Percentiles rank a stretch among this genome's conserved stretches.
Conservation (phyloP, 108 stramenopile genomes). For the Halocafeteria seosinensis region DNA sequence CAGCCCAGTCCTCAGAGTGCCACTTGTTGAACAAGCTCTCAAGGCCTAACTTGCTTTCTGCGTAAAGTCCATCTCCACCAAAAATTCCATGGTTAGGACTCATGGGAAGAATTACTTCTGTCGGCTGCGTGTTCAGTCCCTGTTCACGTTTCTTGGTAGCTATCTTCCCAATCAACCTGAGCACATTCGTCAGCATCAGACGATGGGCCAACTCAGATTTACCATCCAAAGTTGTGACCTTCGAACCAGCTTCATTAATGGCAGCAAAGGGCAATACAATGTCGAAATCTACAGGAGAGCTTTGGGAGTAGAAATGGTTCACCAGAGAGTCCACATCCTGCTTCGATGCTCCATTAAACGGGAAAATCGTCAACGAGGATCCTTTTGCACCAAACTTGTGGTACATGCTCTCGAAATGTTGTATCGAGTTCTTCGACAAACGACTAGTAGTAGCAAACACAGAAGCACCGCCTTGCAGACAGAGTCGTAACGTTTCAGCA, state of each 20-base stretch:
- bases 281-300: constrained; percentile 8
- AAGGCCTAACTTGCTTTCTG: constrained; percentile 14
- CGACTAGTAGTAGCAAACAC: background rate
- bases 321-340: constrained; percentile 8
- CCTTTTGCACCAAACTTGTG: constrained; percentile 13
- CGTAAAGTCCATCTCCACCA: constrained; percentile 15
- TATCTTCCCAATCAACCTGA: constrained; percentile 5
- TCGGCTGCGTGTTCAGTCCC: constrained; percentile 5
- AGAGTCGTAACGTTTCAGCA: constrained; percentile 1
- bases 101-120: background rate
- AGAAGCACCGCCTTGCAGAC: constrained; percentile 8
- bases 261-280: constrained; percentile 17
- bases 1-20: constrained; percentile 6
- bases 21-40: constrained; percentile 15
- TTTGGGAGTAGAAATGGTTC: background rate
- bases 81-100: constrained; percentile 12
- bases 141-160: background rate
- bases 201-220: constrained; percentile 10
- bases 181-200: constrained; percentile 15
- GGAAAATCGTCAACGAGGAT: background rate
- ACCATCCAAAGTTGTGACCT: constrained; percentile 3
- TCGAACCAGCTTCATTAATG: background rate
- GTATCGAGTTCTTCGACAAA: background rate
- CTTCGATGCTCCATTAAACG: constrained; percentile 8
- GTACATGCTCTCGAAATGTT: constrained; percentile 4